Conservation (phyloP, 306 rosid genomes). For the Glycine tomentella region DNA sequence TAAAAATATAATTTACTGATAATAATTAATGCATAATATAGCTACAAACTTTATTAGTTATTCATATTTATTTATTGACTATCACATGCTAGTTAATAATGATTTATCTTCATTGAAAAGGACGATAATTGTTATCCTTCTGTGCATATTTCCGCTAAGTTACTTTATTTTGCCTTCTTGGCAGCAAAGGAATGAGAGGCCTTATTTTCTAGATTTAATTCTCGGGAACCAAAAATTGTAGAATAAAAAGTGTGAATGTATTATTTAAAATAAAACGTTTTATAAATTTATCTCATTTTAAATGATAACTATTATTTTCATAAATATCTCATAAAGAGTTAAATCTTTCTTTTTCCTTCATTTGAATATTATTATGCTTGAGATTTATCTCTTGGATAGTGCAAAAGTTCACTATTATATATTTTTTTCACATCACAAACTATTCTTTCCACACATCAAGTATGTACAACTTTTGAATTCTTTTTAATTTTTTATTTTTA, state of each 20-base stretch:
- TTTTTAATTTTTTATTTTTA: too few relatives aligned
- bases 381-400: neutral
- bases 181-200: neutral
- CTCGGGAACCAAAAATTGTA: too few relatives aligned
- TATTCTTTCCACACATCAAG: too few relatives aligned
- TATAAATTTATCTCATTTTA: neutral
- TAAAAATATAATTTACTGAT: neutral
- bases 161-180: neutral
- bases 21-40: neutral
- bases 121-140: neutral
- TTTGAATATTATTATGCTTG: neutral
- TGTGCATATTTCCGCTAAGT: neutral
- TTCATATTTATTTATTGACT: neutral
- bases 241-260: too few relatives aligned
- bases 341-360: neutral
- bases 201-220: neutral
- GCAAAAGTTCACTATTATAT: neutral
- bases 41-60: slow-evolving; percentile 10
- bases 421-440: too few relatives aligned
- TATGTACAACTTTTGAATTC: too few relatives aligned
- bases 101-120: neutral
- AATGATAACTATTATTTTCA: neutral
- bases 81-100: neutral
- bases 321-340: neutral
- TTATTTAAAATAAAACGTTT: too few relatives aligned